Conservation (phyloP, 1,284 basidiomycete genomes). For the Ganoderma leucocontextum region DNA sequence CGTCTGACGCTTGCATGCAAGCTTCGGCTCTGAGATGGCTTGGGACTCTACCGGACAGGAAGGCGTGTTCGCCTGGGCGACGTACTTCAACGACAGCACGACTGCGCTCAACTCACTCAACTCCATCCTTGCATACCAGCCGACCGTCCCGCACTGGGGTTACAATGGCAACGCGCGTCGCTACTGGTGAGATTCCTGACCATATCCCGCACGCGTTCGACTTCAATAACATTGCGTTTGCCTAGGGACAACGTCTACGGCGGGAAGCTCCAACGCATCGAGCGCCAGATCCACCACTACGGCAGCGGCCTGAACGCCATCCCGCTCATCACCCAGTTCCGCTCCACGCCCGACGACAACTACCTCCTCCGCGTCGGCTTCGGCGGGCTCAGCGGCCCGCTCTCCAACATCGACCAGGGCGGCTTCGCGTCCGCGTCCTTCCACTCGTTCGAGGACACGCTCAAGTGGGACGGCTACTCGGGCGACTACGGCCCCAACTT, state of each 20-base stretch:
- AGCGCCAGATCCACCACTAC: constrained; percentile 69
- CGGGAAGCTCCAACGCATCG: constrained; percentile 62
- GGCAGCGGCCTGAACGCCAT: constrained; percentile 66
- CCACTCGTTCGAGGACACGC: constrained; percentile 64
- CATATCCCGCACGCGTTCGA: too few relatives aligned
- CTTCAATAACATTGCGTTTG: too few relatives aligned
- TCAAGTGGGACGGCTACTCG: constrained; percentile 67
- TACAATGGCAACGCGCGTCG: constrained; percentile 68
- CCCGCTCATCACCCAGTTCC: constrained; percentile 59
- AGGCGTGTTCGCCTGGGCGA: constrained; percentile 63
- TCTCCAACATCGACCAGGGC: constrained; percentile 63
- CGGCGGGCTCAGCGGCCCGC: constrained; percentile 59
- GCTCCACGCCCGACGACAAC: constrained; percentile 55
- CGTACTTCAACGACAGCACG: constrained; percentile 60
- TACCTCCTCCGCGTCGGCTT: constrained; percentile 63
- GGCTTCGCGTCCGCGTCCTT: constrained; percentile 67
- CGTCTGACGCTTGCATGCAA: constrained; percentile 31
- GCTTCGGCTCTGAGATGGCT: constrained; percentile 68
- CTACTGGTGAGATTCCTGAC: constrained; percentile 64
- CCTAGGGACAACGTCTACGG: constrained; percentile 65
- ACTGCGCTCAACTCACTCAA: constrained; percentile 63
- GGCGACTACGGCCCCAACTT: constrained; percentile 71
- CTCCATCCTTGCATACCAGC: constrained; percentile 66
- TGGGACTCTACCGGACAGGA: constrained; percentile 72
- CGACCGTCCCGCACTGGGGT: constrained; percentile 66